phyloP scores from a whole-genome alignment of 164 flowering plant genomes.

The Amborella trichopoda region DNA sequence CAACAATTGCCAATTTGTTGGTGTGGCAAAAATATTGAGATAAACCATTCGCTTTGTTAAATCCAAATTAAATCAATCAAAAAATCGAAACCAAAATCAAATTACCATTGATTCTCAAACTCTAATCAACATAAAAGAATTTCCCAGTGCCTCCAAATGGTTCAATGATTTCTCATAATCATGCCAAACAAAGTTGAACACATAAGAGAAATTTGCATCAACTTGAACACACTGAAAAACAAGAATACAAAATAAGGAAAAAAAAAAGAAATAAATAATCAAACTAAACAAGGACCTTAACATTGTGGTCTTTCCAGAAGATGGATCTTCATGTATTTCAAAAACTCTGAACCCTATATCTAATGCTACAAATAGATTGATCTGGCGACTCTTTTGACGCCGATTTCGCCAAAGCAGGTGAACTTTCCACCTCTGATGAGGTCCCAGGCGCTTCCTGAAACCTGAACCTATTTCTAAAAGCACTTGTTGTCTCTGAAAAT shows the following conservation, averaged over 20 bases:
- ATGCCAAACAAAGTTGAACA: background rate
- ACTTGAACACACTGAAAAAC: too few relatives aligned
- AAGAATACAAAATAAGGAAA: background rate
- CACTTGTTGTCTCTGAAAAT: slow-evolving; percentile 53
- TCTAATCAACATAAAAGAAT: too few relatives aligned
- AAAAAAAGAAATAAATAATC: background rate
- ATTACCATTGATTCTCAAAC: too few relatives aligned
- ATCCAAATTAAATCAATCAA: too few relatives aligned
- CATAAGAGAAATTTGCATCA: background rate
- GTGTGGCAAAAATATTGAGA: too few relatives aligned
- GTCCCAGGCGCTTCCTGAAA: slow-evolving; percentile 19
- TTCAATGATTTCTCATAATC: too few relatives aligned
- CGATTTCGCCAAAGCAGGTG: slow-evolving; percentile 39
- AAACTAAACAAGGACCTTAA: slow-evolving; percentile 38
- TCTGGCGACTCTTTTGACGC: slow-evolving; percentile 23
- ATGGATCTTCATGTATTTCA: slow-evolving; percentile 69
- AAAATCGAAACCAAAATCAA: too few relatives aligned
- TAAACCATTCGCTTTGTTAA: too few relatives aligned
- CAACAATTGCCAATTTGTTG: too few relatives aligned
- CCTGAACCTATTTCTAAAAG: slow-evolving; percentile 50
- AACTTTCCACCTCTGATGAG: slow-evolving; percentile 19
- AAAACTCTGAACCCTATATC: slow-evolving; percentile 36
- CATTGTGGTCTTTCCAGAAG: slow-evolving; percentile 89
- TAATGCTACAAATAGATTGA: slow-evolving; percentile 9
- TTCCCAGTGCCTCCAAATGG: too few relatives aligned